phyloP scores from a whole-genome alignment of 257 asterid genomes.

The Verbascum thapsus region DNA sequence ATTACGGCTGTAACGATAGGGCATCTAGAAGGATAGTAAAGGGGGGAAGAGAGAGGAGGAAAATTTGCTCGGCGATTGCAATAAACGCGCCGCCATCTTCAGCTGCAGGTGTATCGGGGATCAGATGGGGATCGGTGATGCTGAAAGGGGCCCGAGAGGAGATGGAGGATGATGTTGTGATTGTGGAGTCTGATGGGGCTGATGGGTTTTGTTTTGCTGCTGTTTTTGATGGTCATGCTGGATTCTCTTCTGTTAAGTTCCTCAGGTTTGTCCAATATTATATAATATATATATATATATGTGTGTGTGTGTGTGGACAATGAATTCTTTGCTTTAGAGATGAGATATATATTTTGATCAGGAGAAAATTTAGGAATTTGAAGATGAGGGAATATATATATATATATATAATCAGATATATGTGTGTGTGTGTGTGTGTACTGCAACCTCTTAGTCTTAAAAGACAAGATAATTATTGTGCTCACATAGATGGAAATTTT shows the following conservation, averaged over 20 bases:
- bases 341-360: background rate
- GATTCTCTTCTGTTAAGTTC: conserved; percentile 78
- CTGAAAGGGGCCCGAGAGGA: conserved; percentile 88
- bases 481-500: no score
- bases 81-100: conserved; percentile 73
- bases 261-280: conserved; percentile 52
- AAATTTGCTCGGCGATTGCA: conserved; percentile 69
- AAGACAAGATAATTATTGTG: no score
- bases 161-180: conserved; percentile 88
- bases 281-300: no score
- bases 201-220: conserved; percentile 82
- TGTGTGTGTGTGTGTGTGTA: no score
- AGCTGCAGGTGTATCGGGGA: conserved; percentile 50
- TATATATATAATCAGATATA: no score
- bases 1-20: conserved; percentile 34
- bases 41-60: conserved; percentile 45
- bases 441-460: no score
- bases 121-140: conserved; percentile 77
- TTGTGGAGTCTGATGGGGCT: conserved; percentile 62
- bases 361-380: background rate
- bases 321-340: no score
- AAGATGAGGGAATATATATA: background rate
- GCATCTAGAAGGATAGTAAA: conserved; percentile 40
- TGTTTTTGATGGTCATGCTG: conserved; percentile 95
- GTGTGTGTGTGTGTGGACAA: no score